phyloP scores from a whole-genome alignment of 2,329 filamentous ascomycete species.

The Huntiella abstrusa region DNA sequence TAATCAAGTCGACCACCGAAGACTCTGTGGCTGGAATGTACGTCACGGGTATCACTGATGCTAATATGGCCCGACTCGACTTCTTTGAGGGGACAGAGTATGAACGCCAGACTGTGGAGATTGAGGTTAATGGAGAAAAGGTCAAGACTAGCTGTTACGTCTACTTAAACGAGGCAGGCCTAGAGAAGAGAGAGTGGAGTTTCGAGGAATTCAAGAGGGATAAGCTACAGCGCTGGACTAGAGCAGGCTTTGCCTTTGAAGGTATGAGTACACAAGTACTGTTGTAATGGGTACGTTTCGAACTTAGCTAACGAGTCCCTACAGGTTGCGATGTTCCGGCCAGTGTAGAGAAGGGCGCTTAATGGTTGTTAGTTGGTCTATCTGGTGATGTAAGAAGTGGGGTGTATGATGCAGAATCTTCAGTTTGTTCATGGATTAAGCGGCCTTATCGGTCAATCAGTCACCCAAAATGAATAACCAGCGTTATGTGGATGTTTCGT shows the following conservation, averaged over 20 bases:
- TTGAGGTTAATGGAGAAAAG: slow-evolving; percentile 30
- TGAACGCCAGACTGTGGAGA: slow-evolving; percentile 31
- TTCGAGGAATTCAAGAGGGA: slow-evolving; percentile 65
- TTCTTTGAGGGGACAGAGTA: slow-evolving; percentile 69
- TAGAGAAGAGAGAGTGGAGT: slow-evolving; percentile 73
- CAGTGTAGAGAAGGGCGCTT: neutral
- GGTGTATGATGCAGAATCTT: no score
- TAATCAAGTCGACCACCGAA: slow-evolving; percentile 34
- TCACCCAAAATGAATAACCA: no score
- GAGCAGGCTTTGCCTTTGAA: slow-evolving; percentile 17
- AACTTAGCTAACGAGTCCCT: neutral
- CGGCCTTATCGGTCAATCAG: no score
- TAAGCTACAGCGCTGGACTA: slow-evolving; percentile 40
- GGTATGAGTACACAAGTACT: neutral
- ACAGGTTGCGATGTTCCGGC: slow-evolving; percentile 3
- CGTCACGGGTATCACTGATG: slow-evolving; percentile 59
- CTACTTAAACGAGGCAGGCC: slow-evolving; percentile 27
- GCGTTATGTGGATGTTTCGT: no score
- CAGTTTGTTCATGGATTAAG: no score
- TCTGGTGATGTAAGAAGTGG: no score
- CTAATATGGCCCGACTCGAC: slow-evolving; percentile 59
- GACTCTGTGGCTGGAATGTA: slow-evolving; percentile 54
- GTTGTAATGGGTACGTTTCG: neutral
- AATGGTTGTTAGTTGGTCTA: neutral
- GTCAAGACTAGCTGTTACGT: slow-evolving; percentile 42